These are phyloP conservation scores for Pseudocercospora musae DNA, from an alignment of 2,329 filamentous ascomycete species.

Conservation along the genomic window DNA sequence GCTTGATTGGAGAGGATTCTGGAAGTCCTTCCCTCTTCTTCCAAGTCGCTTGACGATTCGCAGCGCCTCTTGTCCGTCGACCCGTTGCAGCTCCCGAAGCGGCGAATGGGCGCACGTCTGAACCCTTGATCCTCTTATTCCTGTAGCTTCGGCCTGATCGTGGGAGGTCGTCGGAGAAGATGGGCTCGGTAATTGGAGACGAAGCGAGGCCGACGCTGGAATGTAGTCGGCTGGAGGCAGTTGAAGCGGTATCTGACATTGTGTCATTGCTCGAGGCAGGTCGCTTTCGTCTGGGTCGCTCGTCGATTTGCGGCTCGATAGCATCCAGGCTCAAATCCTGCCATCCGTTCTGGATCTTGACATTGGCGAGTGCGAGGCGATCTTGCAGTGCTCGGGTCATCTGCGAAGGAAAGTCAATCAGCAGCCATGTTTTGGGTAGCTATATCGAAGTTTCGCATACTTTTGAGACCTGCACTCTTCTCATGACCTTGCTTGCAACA, in stretches of 20 bases:
- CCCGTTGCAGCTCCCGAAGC: slow-evolving; percentile 33
- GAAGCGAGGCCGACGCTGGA: slow-evolving; percentile 69
- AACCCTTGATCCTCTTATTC: slow-evolving; percentile 31
- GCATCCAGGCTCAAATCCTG: slow-evolving; percentile 82
- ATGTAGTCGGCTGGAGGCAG: slow-evolving; percentile 72
- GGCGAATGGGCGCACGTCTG: slow-evolving; percentile 20
- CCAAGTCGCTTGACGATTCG: slow-evolving; percentile 59
- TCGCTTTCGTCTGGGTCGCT: slow-evolving; percentile 72
- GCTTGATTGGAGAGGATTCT: slow-evolving; percentile 83
- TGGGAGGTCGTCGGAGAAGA: slow-evolving; percentile 79
- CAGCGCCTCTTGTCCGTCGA: slow-evolving; percentile 29
- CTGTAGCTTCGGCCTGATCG: slow-evolving; percentile 62
- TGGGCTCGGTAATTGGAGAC: slow-evolving; percentile 75
- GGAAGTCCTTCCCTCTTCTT: slow-evolving; percentile 72
- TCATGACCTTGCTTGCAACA: slow-evolving; percentile 37
- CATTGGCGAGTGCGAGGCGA: slow-evolving; percentile 89
- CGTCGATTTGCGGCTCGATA: slow-evolving; percentile 79
- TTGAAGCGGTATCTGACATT: slow-evolving; percentile 83
- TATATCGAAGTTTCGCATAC: slow-evolving; percentile 23
- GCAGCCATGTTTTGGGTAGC: slow-evolving; percentile 3
- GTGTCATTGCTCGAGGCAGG: slow-evolving; percentile 61
- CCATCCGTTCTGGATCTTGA: slow-evolving; percentile 96
- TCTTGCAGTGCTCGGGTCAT: slow-evolving; percentile 92
- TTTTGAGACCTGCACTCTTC: slow-evolving; percentile 40
- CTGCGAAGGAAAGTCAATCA: slow-evolving; percentile 48